Base-by-base conservation (phyloP, 2,329 filamentous ascomycete species). In the Aspergillus tamarii region DNA sequence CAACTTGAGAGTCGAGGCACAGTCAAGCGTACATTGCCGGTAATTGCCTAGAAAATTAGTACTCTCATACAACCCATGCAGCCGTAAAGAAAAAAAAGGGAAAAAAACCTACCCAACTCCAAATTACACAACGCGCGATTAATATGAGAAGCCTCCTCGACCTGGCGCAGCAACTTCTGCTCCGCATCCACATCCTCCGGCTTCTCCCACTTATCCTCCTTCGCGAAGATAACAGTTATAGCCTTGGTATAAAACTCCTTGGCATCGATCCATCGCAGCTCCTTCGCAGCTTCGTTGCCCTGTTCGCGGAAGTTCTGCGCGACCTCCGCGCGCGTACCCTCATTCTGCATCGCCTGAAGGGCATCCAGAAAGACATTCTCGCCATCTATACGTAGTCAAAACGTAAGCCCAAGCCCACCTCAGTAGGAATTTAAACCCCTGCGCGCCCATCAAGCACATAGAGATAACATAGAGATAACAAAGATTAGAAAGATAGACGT, bases 101-200 rank as follows among this genome's bases (percentile, higher is more conserved):
- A 36, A 34, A 4, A 34, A 36, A 39, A 77, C 82, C 67, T 84
- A 89, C 88, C 87, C 68, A 97, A 84, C 77, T 93, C 90, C 65
- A 99, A 84, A 77, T 98, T 91, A 80, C 93, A 96, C 32, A 96
- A 88, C 0, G 94, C 94, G 65, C 95, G 89, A 79, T 99, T 99
- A 66, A 91, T 87, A 77, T 94, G 89, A 65, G 93, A 89, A 1
- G 88, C 85, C 79, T 96, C 93, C 62, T 94, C 86, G 57, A 91
- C 83, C 61, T 83, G 80, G 53, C 82, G 84, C 78, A 94, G 87
- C 70, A 87, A 82, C 63, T 82, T 83, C 69, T 89, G 85, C 46
- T 88, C 89, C 58, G 87, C 85, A 59, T 84, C 80, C 11, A 72
- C 66, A 69, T 87, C 84, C 63, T 85, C 78, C 48, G 85, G 82